Evolutionary conservation across 768 basidiomycete species (phyloP), one percentile per base, ranked within the genome.

Genomic region (Omphalotus guepiniiformis): DNA sequence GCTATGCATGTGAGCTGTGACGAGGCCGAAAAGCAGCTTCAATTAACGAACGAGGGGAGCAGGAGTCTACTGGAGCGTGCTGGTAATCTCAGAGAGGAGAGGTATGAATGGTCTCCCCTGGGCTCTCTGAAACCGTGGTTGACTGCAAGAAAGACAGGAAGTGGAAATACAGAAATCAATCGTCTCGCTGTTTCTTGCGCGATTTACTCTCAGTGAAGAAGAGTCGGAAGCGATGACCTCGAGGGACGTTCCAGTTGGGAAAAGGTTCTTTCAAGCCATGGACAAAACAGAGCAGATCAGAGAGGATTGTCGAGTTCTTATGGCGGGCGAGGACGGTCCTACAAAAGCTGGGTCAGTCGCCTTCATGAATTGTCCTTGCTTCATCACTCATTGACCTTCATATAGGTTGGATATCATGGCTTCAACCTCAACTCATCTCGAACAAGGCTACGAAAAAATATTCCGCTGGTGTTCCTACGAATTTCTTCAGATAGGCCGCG

Each of bases 391-490:
- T 8, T 38, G 28, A 18, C 12, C 8, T 50, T 32, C 46, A 23
- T 4, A 8, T 53, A 96, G 94, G 3, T 66, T 90, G 37, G 95
- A 97, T 58, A 91, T 97, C 50, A 91, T 97, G 82, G 70, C 85
- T 0, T 72, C 81, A 6, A 96, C 91, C 0, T 83, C 86, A 0
- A 72, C 81, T 7, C 77, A 90, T 52, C 80, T 97, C 37, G 93
- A 98, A 60, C 82, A 88, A 54, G 94, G 85, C 2, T 94, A 89
- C 64, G 83, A 89, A 49, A 97, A 96, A 67, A 80, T 94, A 34
- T 75, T 85, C 48, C 83, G 92, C 21, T 94, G 88, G 82, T 80
- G 84, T 61, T 77, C 83, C 1, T 84, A 86, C 58, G 89, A 95
- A 61, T 93, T 96, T 60, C 76, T 88, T 8, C 79, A 83, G 52